These are phyloP conservation scores for Trichoderma sp. DNA, from an alignment of 2,329 filamentous ascomycete species.

Conservation along the genomic window DNA sequence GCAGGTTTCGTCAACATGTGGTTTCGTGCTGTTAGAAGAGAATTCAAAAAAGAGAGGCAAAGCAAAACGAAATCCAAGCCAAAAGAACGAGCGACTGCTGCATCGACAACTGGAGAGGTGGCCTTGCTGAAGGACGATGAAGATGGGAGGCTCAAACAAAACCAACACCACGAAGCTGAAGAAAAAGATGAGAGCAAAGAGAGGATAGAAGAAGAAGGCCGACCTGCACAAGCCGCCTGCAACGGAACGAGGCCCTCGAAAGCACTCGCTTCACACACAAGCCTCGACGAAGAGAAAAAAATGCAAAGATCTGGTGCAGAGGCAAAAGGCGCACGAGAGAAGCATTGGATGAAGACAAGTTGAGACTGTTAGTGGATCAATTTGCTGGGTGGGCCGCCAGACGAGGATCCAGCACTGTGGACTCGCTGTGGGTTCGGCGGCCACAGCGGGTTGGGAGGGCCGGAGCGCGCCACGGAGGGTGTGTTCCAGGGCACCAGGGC, in stretches of 20 bases:
- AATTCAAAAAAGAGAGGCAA: background rate
- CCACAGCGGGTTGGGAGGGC: conserved; percentile 5
- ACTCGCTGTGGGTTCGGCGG: conserved; percentile 8
- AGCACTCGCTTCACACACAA: background rate
- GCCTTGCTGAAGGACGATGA: background rate
- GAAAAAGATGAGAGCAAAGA: background rate
- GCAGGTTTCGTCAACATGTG: background rate
- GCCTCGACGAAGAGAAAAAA: background rate
- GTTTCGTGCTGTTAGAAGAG: background rate
- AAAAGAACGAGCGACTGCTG: conserved; percentile 11
- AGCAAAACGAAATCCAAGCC: background rate
- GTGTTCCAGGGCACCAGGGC: background rate
- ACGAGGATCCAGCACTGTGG: conserved; percentile 12
- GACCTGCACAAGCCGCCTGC: background rate
- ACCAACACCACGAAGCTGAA: background rate
- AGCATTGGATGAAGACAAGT: conserved; percentile 3
- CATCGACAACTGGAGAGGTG: background rate
- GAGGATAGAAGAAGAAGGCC: background rate
- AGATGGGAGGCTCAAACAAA: background rate
- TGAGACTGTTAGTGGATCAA: conserved; percentile 15
- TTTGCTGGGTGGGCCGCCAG: conserved; percentile 16
- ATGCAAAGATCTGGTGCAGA: background rate
- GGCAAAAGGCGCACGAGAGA: background rate
- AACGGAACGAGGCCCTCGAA: background rate
- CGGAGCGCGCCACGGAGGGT: conserved; percentile 6